phyloP scores from a whole-genome alignment of 768 basidiomycete species.

The Pleurotus platypus region DNA sequence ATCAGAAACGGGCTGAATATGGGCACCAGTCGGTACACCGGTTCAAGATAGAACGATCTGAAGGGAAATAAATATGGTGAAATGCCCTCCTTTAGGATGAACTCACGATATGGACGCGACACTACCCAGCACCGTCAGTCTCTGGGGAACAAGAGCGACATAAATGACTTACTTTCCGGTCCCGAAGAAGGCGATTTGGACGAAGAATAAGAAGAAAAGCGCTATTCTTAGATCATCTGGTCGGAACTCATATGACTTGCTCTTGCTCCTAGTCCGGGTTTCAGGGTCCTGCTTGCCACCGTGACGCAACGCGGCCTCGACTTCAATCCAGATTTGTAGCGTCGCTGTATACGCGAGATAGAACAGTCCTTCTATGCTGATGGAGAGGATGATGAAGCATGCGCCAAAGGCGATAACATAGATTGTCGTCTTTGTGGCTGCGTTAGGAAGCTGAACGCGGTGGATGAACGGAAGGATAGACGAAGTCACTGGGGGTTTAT shows the following conservation, averaged over 20 bases:
- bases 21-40: constrained; percentile 83
- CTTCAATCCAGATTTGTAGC: constrained; percentile 62
- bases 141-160: no score
- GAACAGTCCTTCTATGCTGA: constrained; percentile 80
- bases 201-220: constrained; percentile 81
- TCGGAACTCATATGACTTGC: constrained; percentile 38
- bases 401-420: constrained; percentile 73
- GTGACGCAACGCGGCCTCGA: constrained; percentile 40
- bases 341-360: constrained; percentile 65
- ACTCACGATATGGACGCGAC: constrained; percentile 82
- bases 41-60: constrained; percentile 79
- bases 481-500: constrained; percentile 36
- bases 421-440: constrained; percentile 49
- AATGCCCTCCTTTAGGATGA: background rate
- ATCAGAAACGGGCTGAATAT: constrained; percentile 85
- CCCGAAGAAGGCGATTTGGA: constrained; percentile 85
- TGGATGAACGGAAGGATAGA: constrained; percentile 49
- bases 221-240: constrained; percentile 69
- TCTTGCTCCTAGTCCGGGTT: background rate
- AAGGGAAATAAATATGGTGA: no score
- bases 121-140: constrained; percentile 28
- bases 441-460: constrained; percentile 28
- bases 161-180: constrained; percentile 65
- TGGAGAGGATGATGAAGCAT: constrained; percentile 76
- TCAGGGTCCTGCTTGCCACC: constrained; percentile 7